These are phyloP conservation scores for Coemansia asiatica DNA, from an alignment of 192 early-diverging fungal genomes.

Conservation along the genomic window DNA sequence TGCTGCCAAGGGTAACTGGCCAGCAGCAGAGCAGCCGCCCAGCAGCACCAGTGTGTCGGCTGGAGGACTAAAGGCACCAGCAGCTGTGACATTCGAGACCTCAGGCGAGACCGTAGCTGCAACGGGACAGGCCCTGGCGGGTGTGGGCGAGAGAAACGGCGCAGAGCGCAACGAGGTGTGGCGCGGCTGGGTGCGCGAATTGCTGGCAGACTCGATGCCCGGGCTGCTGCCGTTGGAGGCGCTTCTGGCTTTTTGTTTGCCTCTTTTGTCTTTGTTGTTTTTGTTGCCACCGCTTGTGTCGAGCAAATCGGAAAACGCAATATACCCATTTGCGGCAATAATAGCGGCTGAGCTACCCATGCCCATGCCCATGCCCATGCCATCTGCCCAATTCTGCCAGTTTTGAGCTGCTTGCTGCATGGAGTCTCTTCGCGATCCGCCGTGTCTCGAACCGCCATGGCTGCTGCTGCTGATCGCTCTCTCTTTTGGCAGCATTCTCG, in stretches of 20 bases:
- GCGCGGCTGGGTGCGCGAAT: background rate
- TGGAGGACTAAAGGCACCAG: conserved; percentile 17
- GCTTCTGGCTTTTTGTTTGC: conserved; percentile 2
- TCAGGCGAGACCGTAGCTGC: background rate
- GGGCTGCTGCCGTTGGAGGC: conserved; percentile 1
- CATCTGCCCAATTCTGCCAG: background rate
- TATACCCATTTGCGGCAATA: conserved; percentile 1
- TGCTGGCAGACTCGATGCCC: background rate
- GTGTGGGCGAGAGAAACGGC: background rate
- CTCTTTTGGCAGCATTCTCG: background rate
- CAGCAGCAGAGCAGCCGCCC: background rate
- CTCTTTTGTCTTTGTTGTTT: background rate
- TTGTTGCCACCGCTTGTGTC: background rate
- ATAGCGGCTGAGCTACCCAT: conserved; percentile 6
- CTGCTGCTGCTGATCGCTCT: background rate
- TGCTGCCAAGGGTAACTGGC: background rate
- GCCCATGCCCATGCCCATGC: too few relatives aligned
- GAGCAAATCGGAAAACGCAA: conserved; percentile 7
- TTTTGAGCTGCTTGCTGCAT: background rate
- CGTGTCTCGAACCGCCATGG: background rate
- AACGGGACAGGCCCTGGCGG: background rate
- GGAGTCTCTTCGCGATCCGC: background rate
- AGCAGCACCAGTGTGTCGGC: conserved; percentile 1
- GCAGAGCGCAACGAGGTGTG: conserved; percentile 4
- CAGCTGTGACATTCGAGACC: conserved; percentile 15